phyloP scores from a whole-genome alignment of 805 yeast genomes.

The Wickerhamiella parazyma region DNA sequence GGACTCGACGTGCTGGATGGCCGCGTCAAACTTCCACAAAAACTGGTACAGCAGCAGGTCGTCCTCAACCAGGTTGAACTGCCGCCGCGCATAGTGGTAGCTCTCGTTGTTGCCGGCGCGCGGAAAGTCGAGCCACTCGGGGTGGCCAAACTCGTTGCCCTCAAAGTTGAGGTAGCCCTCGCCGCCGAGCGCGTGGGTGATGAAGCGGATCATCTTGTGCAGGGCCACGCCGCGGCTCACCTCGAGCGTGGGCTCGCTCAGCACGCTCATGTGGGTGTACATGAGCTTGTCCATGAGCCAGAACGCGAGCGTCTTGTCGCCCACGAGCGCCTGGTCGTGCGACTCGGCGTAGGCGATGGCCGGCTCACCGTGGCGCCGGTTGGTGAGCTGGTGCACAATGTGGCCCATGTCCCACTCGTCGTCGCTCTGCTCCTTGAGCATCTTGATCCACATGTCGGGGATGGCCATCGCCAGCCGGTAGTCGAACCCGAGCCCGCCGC shows the following conservation, averaged over 20 bases:
- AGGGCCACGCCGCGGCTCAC: conserved; percentile 82
- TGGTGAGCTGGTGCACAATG: conserved; percentile 69
- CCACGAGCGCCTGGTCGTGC: conserved; percentile 95
- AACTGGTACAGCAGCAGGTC: conserved; percentile 64
- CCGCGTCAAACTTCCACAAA: conserved; percentile 69
- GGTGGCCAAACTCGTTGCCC: conserved; percentile 98
- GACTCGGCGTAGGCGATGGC: conserved; percentile 89
- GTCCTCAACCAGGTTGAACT: conserved; percentile 77
- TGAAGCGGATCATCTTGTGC: conserved; percentile 78
- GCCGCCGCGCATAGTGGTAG: conserved; percentile 89
- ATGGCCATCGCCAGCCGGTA: conserved; percentile 92
- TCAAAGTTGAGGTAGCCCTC: conserved; percentile 93
- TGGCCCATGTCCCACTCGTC: conserved; percentile 85
- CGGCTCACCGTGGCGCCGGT: conserved; percentile 75
- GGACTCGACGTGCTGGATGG: conserved; percentile 66
- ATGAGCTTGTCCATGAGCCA: conserved; percentile 98
- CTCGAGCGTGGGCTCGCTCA: conserved; percentile 59
- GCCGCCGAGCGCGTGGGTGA: conserved; percentile 89
- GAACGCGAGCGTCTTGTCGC: conserved; percentile 90
- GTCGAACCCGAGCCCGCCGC: conserved; percentile 90
- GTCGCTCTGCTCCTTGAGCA: conserved; percentile 68
- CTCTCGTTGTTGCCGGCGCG: conserved; percentile 76
- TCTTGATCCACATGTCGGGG: conserved; percentile 98
- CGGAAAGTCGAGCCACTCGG: conserved; percentile 98
- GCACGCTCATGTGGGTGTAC: conserved; percentile 86